Conservation (phyloP, 192 early-diverging fungal species). For the Rhizophagus sp. region DNA sequence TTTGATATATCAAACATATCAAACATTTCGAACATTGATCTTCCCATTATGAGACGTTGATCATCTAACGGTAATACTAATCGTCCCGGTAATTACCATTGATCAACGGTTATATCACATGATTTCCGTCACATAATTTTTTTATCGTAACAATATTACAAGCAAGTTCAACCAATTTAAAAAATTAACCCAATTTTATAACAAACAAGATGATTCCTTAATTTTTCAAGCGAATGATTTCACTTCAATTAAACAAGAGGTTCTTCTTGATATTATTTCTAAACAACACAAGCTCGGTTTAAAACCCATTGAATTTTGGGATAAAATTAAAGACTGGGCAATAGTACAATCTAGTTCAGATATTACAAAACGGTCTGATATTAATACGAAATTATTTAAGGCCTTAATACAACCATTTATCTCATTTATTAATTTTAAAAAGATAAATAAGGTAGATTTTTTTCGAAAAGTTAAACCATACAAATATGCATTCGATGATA, state of each 20-base stretch:
- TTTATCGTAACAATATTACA: too few relatives aligned
- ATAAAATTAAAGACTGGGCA: neutral
- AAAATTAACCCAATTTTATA: neutral
- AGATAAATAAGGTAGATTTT: neutral
- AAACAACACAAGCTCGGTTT: neutral
- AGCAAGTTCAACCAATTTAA: neutral
- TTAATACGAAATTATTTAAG: neutral
- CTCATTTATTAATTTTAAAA: neutral
- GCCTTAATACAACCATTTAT: neutral
- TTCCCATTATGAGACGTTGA: too few relatives aligned
- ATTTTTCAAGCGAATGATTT: neutral
- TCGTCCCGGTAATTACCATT: too few relatives aligned
- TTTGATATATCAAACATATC: too few relatives aligned
- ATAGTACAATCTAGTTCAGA: neutral
- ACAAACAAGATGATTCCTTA: neutral
- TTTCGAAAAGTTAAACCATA: neutral
- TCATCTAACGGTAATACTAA: too few relatives aligned
- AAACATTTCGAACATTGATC: too few relatives aligned
- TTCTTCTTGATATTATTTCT: neutral
- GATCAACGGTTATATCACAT: too few relatives aligned
- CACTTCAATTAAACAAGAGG: neutral
- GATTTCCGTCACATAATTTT: too few relatives aligned
- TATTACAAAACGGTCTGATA: too few relatives aligned
- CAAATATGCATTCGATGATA: neutral
- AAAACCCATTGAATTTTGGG: neutral